Evolutionary conservation across 768 basidiomycete genomes (phyloP).

Genomic region (Kwoniella heveanensis): DNA sequence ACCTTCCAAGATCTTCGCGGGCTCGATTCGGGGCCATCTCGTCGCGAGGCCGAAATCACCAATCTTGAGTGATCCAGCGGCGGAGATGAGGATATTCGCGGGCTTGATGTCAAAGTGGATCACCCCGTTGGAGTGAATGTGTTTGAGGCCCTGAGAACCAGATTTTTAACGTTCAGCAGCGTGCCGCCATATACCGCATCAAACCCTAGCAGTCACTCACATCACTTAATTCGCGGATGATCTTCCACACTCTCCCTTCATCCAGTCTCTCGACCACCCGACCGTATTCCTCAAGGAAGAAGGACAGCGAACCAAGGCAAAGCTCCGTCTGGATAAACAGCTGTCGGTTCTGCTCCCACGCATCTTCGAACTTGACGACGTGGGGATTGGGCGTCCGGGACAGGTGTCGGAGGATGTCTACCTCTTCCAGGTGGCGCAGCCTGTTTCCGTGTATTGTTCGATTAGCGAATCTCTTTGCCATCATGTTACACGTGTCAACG

Average conservation of each 20-base stretch:
- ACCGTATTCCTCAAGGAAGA: conserved; percentile 91
- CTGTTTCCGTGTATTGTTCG: conserved; percentile 21
- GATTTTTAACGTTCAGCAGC: no score
- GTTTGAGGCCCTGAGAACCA: conserved; percentile 71
- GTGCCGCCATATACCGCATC: no score
- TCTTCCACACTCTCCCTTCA: conserved; percentile 95
- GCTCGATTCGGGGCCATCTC: conserved; percentile 73
- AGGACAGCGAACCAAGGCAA: conserved; percentile 88
- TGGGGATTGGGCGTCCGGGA: conserved; percentile 61
- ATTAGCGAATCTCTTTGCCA: conserved; percentile 1
- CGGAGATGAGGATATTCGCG: conserved; percentile 90
- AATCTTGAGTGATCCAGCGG: conserved; percentile 87
- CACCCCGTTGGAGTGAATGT: conserved; percentile 85
- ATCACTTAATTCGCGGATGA: conserved; percentile 83
- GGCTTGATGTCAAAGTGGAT: conserved; percentile 98
- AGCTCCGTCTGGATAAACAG: conserved; percentile 94
- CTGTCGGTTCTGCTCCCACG: conserved; percentile 92
- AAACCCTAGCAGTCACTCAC: conserved; percentile 63
- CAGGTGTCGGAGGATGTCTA: conserved; percentile 83
- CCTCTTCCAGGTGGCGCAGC: conserved; percentile 86
- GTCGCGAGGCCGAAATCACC: conserved; percentile 99
- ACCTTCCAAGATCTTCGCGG: conserved; percentile 52
- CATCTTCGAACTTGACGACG: conserved; percentile 84
- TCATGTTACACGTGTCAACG: no score
- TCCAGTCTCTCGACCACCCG: conserved; percentile 73